Evolutionary conservation across 1,284 basidiomycete genomes (phyloP).

Genomic region (Puccinia triticina): DNA sequence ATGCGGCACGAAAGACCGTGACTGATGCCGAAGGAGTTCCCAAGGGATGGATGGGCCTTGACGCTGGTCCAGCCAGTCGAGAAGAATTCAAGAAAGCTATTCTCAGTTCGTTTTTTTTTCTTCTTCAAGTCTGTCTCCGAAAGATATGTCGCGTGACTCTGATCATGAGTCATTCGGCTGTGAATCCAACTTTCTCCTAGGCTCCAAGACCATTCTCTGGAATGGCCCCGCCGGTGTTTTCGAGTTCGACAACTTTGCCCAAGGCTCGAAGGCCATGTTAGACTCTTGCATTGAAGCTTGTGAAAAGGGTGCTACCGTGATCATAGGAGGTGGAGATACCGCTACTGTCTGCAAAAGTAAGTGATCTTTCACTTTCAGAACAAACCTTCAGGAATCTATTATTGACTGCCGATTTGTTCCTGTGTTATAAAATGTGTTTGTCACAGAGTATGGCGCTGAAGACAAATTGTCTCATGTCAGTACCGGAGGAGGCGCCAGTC

Average conservation of each 20-base stretch:
- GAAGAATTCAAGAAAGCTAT: constrained; percentile 52
- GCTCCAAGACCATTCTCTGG: constrained; percentile 94
- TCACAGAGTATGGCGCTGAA: constrained; percentile 70
- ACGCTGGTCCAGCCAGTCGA: constrained; percentile 55
- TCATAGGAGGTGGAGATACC: constrained; percentile 67
- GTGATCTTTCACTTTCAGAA: constrained; percentile 7
- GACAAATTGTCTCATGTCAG: constrained; percentile 91
- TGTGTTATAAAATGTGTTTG: constrained; percentile 61
- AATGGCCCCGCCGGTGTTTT: constrained; percentile 98
- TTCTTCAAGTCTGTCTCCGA: constrained; percentile 62
- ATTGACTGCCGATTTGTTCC: neutral
- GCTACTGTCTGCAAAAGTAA: constrained; percentile 57
- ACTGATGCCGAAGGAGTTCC: constrained; percentile 86
- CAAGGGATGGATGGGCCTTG: constrained; percentile 92
- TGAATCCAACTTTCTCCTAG: constrained; percentile 53
- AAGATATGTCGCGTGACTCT: no score
- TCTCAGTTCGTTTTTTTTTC: constrained; percentile 16
- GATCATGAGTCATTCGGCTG: constrained; percentile 65
- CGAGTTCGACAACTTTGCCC: constrained; percentile 89
- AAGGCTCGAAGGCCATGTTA: constrained; percentile 81
- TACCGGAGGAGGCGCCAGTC: constrained; percentile 92
- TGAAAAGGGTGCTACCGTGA: constrained; percentile 82
- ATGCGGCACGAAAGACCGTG: constrained; percentile 78
- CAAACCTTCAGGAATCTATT: neutral
- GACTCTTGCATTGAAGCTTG: constrained; percentile 86